These are phyloP conservation scores for Tremellales sp. DNA, from an alignment of 1,284 basidiomycete genomes.

Conservation along the genomic window DNA sequence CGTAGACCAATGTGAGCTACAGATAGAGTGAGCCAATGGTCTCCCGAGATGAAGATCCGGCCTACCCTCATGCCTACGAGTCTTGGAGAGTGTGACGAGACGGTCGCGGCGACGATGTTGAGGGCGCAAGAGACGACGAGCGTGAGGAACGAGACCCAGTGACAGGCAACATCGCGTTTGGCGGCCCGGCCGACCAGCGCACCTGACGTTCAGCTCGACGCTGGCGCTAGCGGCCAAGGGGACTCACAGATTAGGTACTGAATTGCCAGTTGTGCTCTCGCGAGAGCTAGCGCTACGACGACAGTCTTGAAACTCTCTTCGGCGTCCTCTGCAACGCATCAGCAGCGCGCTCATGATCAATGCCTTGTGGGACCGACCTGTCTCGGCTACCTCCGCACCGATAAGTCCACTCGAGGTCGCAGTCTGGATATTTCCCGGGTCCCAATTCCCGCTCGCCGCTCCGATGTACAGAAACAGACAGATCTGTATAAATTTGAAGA, in stretches of 20 bases:
- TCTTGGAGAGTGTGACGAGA: conserved; percentile 11
- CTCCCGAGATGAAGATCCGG: neutral
- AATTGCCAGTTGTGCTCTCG: conserved; percentile 14
- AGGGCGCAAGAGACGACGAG: conserved; percentile 15
- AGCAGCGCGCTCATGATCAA: neutral
- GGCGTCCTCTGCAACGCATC: neutral
- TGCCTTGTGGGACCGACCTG: neutral
- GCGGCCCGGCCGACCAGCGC: conserved; percentile 1
- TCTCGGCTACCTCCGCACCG: neutral
- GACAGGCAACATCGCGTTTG: conserved; percentile 2
- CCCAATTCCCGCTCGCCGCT: conserved; percentile 30
- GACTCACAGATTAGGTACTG: conserved; percentile 26
- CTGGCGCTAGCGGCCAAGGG: neutral
- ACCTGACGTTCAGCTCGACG: neutral
- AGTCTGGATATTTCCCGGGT: conserved; percentile 7
- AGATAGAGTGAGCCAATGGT: neutral
- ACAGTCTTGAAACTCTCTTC: conserved; percentile 26
- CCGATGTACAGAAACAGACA: conserved; percentile 31
- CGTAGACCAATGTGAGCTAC: conserved; percentile 28
- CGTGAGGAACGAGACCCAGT: conserved; percentile 1
- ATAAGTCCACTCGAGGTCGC: neutral
- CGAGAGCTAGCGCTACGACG: conserved; percentile 13
- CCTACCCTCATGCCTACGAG: conserved; percentile 17
- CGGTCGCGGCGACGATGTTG: conserved; percentile 10
- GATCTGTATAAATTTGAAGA: conserved; percentile 27